Conservation (phyloP, 805 yeast species). For the Saccharomyces jurei region DNA sequence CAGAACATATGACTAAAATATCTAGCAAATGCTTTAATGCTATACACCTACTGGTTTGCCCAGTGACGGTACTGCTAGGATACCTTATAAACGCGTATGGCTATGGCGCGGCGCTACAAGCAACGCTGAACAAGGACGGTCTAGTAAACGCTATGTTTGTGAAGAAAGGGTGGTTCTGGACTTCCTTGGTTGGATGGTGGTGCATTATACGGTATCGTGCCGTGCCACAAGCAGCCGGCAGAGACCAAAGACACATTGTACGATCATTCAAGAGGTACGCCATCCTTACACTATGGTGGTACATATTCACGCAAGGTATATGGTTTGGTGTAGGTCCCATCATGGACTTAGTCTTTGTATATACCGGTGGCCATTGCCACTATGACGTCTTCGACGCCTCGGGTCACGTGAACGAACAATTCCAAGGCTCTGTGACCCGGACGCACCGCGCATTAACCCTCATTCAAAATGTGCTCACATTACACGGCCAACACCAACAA, state of each 20-base stretch:
- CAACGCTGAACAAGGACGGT: constrained; percentile 46
- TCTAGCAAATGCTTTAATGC: constrained; percentile 1
- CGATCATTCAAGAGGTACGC: constrained; percentile 34
- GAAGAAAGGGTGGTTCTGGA: constrained; percentile 93
- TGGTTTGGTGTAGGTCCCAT: constrained; percentile 60
- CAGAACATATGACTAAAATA: not conserved
- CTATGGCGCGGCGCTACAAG: constrained; percentile 24
- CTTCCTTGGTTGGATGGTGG: constrained; percentile 37
- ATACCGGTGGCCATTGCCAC: constrained; percentile 75
- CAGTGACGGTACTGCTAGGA: constrained; percentile 42
- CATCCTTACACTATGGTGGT: constrained; percentile 72
- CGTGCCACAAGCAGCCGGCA: constrained; percentile 1
- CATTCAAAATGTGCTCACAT: not conserved
- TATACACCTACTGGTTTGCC: constrained; percentile 23
- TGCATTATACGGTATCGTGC: constrained; percentile 12
- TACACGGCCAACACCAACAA: not conserved
- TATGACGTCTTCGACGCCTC: constrained; percentile 19
- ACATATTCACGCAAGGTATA: constrained; percentile 68
- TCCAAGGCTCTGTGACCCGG: constrained; percentile 11
- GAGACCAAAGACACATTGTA: not conserved
- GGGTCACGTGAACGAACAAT: constrained; percentile 9
- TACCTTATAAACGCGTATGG: constrained; percentile 29
- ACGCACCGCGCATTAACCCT: not conserved
- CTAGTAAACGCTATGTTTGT: constrained; percentile 68
- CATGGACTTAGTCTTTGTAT: constrained; percentile 76